Conservation (phyloP, 1,139 yeast genomes). For the Kurtzmaniella quercitrusa region DNA sequence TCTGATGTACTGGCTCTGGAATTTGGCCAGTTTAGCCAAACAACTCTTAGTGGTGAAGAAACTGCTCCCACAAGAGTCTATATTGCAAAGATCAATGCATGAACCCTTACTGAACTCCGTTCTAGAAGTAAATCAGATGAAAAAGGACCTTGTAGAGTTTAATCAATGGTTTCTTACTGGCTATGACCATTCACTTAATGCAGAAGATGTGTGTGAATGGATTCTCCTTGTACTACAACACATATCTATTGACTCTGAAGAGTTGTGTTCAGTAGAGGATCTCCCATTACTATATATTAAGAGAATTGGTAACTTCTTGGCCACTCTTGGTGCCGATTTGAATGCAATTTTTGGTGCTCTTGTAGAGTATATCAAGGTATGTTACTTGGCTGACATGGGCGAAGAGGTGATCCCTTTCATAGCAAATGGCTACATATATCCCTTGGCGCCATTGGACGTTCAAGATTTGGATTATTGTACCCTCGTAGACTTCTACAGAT, state of each 20-base stretch:
- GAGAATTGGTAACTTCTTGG: background rate
- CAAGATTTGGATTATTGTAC: constrained; percentile 17
- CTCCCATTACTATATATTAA: background rate
- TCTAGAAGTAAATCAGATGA: background rate
- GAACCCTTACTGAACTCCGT: background rate
- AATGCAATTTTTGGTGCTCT: constrained; percentile 14
- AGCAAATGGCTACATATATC: constrained; percentile 11
- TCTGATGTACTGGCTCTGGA: constrained; percentile 17
- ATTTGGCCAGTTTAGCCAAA: constrained; percentile 2
- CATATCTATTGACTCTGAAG: background rate
- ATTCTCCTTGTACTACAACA: background rate
- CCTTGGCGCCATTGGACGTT: constrained; percentile 20
- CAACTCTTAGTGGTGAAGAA: background rate
- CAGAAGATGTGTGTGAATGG: background rate
- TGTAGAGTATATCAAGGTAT: constrained; percentile 16
- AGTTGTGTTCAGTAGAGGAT: background rate
- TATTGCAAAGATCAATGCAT: background rate
- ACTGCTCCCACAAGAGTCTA: background rate
- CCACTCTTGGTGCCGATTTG: background rate
- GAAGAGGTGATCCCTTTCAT: constrained; percentile 16
- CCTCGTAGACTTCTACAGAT: constrained; percentile 23
- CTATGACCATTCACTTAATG: background rate
- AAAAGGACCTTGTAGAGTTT: background rate
- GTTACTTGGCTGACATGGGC: constrained; percentile 23
- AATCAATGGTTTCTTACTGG: constrained; percentile 2